Conservation (phyloP, 495 filamentous ascomycete species). For the Annulohypoxylon maeteangense region DNA sequence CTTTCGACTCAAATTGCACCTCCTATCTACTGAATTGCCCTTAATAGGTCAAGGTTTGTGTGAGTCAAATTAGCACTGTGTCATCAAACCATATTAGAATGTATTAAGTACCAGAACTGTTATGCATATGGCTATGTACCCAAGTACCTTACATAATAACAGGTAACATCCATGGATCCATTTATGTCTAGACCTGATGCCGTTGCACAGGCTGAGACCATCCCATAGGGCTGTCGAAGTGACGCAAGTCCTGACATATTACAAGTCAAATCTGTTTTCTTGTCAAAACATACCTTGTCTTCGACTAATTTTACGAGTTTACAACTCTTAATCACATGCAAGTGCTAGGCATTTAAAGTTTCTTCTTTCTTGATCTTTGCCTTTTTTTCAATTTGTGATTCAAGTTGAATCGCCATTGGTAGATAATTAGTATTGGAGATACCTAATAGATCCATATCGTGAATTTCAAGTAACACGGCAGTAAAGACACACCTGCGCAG, state of each 20-base stretch:
- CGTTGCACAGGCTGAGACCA: neutral
- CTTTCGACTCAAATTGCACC: neutral
- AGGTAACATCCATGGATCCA: neutral
- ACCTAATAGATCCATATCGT: neutral
- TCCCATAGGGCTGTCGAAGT: constrained; percentile 3
- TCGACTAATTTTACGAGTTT: neutral
- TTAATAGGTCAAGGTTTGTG: neutral
- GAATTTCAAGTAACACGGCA: neutral
- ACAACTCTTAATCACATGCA: too few relatives aligned
- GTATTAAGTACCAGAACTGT: neutral
- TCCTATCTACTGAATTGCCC: constrained; percentile 3
- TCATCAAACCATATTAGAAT: constrained; percentile 9
- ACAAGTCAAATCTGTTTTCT: too few relatives aligned
- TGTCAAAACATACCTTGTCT: neutral
- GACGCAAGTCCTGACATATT: neutral
- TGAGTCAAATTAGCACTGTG: constrained; percentile 20
- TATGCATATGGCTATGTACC: neutral
- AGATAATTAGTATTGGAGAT: neutral
- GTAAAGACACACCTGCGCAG: neutral
- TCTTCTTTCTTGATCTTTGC: neutral
- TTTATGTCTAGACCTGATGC: neutral
- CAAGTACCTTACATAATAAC: neutral
- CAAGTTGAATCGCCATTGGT: neutral
- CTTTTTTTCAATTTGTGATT: neutral
- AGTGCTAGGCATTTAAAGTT: too few relatives aligned